These are phyloP conservation scores for Pseudovirgaria hyperparasitica DNA, from an alignment of 2,329 filamentous ascomycete species.

Conservation along the genomic window DNA sequence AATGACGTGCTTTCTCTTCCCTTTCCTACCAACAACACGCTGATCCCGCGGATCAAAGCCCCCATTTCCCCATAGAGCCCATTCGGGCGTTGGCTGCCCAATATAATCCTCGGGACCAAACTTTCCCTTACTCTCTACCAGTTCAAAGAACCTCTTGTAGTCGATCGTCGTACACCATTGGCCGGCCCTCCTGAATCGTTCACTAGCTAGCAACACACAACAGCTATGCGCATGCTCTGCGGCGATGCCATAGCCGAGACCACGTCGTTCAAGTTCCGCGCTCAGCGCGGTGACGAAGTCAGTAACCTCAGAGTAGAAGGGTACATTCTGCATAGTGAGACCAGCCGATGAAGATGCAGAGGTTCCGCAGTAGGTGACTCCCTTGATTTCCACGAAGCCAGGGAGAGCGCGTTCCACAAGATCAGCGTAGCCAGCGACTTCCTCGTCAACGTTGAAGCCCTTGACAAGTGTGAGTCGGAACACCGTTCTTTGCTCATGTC, in stretches of 20 bases:
- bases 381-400: conserved; percentile 91
- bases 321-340: conserved; percentile 93
- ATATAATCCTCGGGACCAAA: conserved; percentile 90
- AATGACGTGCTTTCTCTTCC: conserved; percentile 38
- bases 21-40: conserved; percentile 78
- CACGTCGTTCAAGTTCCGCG: conserved; percentile 52
- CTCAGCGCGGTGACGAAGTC: conserved; percentile 71
- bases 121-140: conserved; percentile 49
- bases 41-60: conserved; percentile 88
- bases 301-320: conserved; percentile 83
- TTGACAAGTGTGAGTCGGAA: conserved; percentile 94
- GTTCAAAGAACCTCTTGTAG: conserved; percentile 76
- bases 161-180: conserved; percentile 90
- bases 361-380: conserved; percentile 93
- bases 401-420: conserved; percentile 77
- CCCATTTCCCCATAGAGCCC: conserved; percentile 89
- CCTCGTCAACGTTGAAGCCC: conserved; percentile 94
- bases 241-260: conserved; percentile 76
- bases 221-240: conserved; percentile 94
- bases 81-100: conserved; percentile 71
- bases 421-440: conserved; percentile 78
- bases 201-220: conserved; percentile 73
- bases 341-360: conserved; percentile 72
- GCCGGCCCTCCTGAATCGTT: conserved; percentile 58
- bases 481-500: conserved; percentile 79